A percentile compares a stretch with the other conserved stretches of the same genome.
Evolutionary conservation across 1,284 basidiomycete species (phyloP).

Genomic region (Cutaneotrichosporon cavernicola): DNA sequence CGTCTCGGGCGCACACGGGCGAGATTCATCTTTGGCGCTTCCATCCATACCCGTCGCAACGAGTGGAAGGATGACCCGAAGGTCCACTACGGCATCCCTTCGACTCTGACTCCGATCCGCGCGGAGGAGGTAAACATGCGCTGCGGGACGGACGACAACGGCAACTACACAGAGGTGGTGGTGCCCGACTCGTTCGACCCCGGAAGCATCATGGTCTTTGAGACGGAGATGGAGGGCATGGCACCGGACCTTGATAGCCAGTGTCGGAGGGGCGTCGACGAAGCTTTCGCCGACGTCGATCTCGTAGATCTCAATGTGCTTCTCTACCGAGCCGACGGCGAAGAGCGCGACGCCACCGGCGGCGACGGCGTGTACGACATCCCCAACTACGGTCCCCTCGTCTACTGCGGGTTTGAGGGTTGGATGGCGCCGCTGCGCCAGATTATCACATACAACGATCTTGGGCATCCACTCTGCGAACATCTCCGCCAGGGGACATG

Average conservation of each 20-base stretch:
- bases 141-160: conserved; percentile 62
- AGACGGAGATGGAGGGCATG: conserved; percentile 65
- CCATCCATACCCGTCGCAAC: conserved; percentile 66
- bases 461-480: conserved; percentile 83
- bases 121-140: conserved; percentile 56
- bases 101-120: conserved; percentile 66
- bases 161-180: conserved; percentile 70
- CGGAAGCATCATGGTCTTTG: conserved; percentile 85
- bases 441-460: conserved; percentile 82
- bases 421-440: conserved; percentile 86
- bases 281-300: conserved; percentile 71
- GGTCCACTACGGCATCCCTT: conserved; percentile 70
- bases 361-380: conserved; percentile 72
- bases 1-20: conserved; percentile 75
- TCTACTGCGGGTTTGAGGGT: conserved; percentile 89
- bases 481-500: conserved; percentile 82
- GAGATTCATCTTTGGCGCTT: conserved; percentile 75
- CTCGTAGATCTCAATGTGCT: conserved; percentile 83
- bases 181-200: conserved; percentile 86
- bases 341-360: conserved; percentile 81
- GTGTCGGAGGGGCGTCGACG: conserved; percentile 66
- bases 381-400: conserved; percentile 68
- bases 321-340: conserved; percentile 78
- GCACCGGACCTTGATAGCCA: conserved; percentile 68
- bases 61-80: conserved; percentile 61